These are phyloP conservation scores for Salix brachista DNA, from an alignment of 345 rosid genomes.

Conservation along the genomic window DNA sequence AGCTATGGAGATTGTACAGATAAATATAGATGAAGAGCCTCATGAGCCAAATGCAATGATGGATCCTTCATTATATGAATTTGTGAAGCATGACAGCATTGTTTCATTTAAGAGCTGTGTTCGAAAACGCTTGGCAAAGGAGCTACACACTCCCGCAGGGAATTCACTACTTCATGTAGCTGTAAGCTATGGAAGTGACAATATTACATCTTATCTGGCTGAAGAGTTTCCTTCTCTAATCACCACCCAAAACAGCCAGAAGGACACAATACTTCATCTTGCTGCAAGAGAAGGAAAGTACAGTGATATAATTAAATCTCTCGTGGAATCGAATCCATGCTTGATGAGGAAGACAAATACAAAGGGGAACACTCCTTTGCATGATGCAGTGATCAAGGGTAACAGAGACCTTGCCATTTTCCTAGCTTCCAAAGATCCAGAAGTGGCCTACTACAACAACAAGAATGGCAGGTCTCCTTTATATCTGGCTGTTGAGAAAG, in stretches of 20 bases:
- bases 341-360: background rate
- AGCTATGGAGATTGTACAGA: background rate
- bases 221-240: background rate
- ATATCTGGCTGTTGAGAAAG: background rate
- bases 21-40: background rate
- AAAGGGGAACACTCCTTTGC: conserved; percentile 1
- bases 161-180: background rate
- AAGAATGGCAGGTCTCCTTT: background rate
- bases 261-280: background rate
- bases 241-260: background rate
- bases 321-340: background rate
- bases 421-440: background rate
- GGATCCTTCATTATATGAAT: background rate
- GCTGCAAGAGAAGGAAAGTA: background rate
- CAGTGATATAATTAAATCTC: background rate
- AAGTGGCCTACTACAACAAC: background rate
- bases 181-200: background rate
- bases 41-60: background rate
- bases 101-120: background rate
- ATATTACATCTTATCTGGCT: background rate
- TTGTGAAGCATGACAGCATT: background rate
- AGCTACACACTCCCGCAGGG: background rate
- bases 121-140: background rate
- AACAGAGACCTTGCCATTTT: background rate
- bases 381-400: background rate